Conservation (phyloP, 106 monocot species). For the Dioscorea dumetorum region DNA sequence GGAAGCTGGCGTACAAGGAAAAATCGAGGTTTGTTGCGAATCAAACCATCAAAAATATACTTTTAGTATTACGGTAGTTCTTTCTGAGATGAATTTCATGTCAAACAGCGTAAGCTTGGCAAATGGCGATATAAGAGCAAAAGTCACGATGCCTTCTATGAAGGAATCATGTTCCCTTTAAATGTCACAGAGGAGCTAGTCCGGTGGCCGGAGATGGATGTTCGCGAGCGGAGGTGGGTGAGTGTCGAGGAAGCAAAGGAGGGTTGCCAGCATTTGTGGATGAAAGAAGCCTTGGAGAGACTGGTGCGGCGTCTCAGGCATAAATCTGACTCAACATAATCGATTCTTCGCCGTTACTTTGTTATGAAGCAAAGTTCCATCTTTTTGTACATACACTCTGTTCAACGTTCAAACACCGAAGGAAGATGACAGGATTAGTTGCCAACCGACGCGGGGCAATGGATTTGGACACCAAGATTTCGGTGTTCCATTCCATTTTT, state of each 20-base stretch:
- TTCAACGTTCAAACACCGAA: not conserved
- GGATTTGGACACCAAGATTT: not conserved
- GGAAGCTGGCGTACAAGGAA: constrained; percentile 58
- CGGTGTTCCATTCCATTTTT: not conserved
- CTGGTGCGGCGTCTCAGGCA: constrained; percentile 35
- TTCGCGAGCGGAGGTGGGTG: constrained; percentile 69
- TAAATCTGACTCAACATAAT: not conserved
- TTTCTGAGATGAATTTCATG: not conserved
- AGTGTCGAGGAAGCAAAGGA: constrained; percentile 42
- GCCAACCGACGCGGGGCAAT: not conserved
- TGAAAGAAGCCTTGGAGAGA: constrained; percentile 57
- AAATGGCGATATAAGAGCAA: constrained; percentile 67
- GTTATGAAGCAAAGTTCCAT: not conserved
- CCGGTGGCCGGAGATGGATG: constrained; percentile 70
- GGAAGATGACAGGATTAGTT: not conserved
- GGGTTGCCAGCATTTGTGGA: constrained; percentile 54
- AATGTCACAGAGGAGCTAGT: constrained; percentile 55
- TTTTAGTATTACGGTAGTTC: not conserved
- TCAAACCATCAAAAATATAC: not conserved
- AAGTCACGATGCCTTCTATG: constrained; percentile 27
- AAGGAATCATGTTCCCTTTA: constrained; percentile 74
- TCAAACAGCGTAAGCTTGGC: constrained; percentile 35
- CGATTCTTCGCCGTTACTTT: not conserved
- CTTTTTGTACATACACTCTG: not conserved
- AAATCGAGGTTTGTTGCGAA: constrained; percentile 25